These are phyloP conservation scores for Neurospora terricola DNA, from an alignment of 495 filamentous ascomycete genomes.

Conservation along the genomic window DNA sequence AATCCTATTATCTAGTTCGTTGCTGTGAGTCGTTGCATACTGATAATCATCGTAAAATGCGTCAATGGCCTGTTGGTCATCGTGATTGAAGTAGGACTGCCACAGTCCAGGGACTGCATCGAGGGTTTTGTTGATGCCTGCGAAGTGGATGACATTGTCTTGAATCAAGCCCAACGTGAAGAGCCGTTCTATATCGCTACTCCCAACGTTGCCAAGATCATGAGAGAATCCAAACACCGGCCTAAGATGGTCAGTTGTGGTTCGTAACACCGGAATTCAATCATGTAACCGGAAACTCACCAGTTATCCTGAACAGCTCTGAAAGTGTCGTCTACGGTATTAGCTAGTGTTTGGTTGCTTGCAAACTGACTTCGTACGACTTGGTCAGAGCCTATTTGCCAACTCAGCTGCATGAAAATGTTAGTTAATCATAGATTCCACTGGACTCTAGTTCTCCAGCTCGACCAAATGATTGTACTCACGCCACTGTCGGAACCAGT, in stretches of 20 bases:
- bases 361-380: constrained; percentile 58
- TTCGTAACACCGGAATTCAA: neutral
- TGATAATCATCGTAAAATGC: constrained; percentile 68
- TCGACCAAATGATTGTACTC: constrained; percentile 10
- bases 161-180: constrained; percentile 73
- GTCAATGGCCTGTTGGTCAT: constrained; percentile 45
- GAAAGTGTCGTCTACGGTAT: constrained; percentile 55
- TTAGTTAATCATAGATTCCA: constrained; percentile 3
- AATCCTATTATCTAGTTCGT: constrained; percentile 59
- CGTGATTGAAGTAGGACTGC: constrained; percentile 51
- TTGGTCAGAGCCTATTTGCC: constrained; percentile 60
- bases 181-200: constrained; percentile 31
- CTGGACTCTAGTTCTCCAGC: neutral
- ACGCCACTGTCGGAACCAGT: constrained; percentile 32
- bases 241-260: constrained; percentile 21
- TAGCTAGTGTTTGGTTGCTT: constrained; percentile 48
- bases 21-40: constrained; percentile 40
- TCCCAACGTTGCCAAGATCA: constrained; percentile 44
- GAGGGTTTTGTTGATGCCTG: constrained; percentile 56
- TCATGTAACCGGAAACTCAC: constrained; percentile 13
- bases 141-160: constrained; percentile 67
- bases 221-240: constrained; percentile 88
- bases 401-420: constrained; percentile 26
- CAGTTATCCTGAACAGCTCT: constrained; percentile 63
- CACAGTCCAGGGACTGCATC: constrained; percentile 65